Evolutionary conservation across 1,284 basidiomycete species (phyloP).

Genomic region (Apiotrichum sp.): DNA sequence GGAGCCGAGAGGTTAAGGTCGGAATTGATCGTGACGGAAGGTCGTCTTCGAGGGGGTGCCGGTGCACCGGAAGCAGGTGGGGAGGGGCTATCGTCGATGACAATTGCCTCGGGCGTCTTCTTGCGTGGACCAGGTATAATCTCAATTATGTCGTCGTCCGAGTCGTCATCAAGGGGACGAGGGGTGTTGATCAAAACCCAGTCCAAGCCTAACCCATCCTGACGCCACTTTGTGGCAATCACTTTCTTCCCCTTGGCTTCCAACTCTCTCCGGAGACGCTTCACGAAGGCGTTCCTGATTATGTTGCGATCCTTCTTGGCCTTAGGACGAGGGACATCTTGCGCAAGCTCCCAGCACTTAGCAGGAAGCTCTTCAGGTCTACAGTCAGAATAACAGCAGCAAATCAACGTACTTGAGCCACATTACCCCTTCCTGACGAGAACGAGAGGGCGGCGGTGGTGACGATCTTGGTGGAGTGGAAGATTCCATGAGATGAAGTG

Average conservation of each 20-base stretch:
- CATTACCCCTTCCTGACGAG: neutral
- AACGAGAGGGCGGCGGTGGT: neutral
- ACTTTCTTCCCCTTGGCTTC: neutral
- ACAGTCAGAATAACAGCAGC: neutral
- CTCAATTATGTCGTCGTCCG: constrained; percentile 1
- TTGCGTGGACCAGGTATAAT: neutral
- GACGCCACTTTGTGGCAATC: constrained; percentile 1
- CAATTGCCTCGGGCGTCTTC: neutral
- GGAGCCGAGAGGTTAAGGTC: neutral
- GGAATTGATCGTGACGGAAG: no score
- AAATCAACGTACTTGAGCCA: neutral
- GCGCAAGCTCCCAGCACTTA: neutral
- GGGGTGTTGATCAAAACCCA: neutral
- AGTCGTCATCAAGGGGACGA: neutral
- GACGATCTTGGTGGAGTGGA: neutral
- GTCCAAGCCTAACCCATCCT: constrained; percentile 6
- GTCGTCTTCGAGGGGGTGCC: no score
- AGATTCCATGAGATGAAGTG: neutral
- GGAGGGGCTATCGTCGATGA: neutral
- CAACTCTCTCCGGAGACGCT: neutral
- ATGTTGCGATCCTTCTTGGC: neutral
- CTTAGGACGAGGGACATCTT: neutral
- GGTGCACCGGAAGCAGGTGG: neutral
- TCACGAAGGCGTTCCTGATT: neutral
- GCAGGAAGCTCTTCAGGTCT: neutral